These are phyloP conservation scores for Akebia trifoliata DNA, from an alignment of 164 flowering plant genomes.

Conservation along the genomic window DNA sequence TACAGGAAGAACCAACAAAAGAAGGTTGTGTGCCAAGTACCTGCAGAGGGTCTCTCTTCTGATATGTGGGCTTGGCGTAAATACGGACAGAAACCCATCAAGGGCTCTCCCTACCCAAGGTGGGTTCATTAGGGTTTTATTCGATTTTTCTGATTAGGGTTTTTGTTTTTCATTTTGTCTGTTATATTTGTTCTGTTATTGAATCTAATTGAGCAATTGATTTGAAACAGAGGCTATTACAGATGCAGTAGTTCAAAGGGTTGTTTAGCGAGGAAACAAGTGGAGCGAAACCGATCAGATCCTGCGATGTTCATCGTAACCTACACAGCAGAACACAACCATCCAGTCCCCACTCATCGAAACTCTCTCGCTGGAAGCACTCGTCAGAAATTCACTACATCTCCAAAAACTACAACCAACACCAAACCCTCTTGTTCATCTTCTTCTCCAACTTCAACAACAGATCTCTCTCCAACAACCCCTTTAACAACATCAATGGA, in stretches of 20 bases:
- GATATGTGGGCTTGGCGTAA: conserved; percentile 98
- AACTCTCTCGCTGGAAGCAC: conserved; percentile 95
- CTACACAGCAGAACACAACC: conserved; percentile 94
- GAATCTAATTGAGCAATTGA: not conserved
- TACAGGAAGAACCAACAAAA: conserved; percentile 74
- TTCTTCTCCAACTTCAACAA: conserved; percentile 23
- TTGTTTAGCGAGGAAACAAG: conserved; percentile 94
- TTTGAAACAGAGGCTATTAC: conserved; percentile 75
- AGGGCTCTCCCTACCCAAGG: conserved; percentile 97
- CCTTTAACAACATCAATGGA: conserved; percentile 22
- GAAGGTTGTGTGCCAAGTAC: conserved; percentile 70
- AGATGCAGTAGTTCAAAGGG: conserved; percentile 96
- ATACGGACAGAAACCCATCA: conserved; percentile 97
- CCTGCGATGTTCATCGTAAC: conserved; percentile 88
- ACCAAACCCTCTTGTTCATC: conserved; percentile 32
- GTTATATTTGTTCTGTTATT: not conserved
- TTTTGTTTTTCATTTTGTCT: not conserved
- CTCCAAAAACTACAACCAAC: conserved; percentile 9
- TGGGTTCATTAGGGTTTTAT: no score
- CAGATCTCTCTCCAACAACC: conserved; percentile 33
- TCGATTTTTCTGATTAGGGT: no score
- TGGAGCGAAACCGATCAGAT: conserved; percentile 83
- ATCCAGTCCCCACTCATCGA: conserved; percentile 87
- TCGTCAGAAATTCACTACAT: conserved; percentile 46
- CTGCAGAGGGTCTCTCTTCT: conserved; percentile 70